Evolutionary conservation across 2,329 filamentous ascomycete species (phyloP), one percentile per base, ranked within the genome.

Genomic region (Hypocreales sp.): DNA sequence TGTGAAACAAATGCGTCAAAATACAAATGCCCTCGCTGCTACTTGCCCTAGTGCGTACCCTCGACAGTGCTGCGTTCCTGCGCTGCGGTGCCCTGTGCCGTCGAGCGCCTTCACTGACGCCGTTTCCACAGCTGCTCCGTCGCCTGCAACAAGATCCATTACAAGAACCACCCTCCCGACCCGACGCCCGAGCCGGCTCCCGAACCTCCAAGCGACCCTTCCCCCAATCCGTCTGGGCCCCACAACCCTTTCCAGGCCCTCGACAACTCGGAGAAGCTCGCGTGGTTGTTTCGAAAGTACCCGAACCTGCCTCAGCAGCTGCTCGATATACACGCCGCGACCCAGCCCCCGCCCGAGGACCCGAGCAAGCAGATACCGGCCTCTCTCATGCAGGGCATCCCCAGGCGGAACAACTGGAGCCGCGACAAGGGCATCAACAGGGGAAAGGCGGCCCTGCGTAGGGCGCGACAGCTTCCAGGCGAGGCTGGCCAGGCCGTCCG

Each of bases 21-120:
- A 45, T 77, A 77, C 48, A 76, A 72, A 40, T 77, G 72, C 35
- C 56, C 66, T n/a, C 58, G 58, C 16, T 77, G 72, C 43, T 48
- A 57, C 25, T 39, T 66, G 14, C 61, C 63, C 34, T 75, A 72
- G 72, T 76, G 53, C 42, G 68, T 50, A 16, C 24, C 11, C 7
- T 13, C 8, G 13, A 12, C 20, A 24, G 10, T 16, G 10, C n/a
- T n/a, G n/a, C n/a, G n/a, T n/a, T n/a, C n/a, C n/a, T n/a, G n/a
- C n/a, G n/a, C n/a, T n/a, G n/a, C n/a, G n/a, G n/a, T n/a, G n/a
- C n/a, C n/a, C n/a, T n/a, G n/a, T n/a, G n/a, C n/a, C n/a, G n/a
- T n/a, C n/a, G n/a, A n/a, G n/a, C n/a, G n/a, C n/a, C n/a, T n/a
- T n/a, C n/a, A n/a, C n/a, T n/a, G n/a, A n/a, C n/a, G n/a, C n/a